Base-by-base conservation (phyloP, 1,284 basidiomycete genomes). In the Schizopora paradoxa region DNA sequence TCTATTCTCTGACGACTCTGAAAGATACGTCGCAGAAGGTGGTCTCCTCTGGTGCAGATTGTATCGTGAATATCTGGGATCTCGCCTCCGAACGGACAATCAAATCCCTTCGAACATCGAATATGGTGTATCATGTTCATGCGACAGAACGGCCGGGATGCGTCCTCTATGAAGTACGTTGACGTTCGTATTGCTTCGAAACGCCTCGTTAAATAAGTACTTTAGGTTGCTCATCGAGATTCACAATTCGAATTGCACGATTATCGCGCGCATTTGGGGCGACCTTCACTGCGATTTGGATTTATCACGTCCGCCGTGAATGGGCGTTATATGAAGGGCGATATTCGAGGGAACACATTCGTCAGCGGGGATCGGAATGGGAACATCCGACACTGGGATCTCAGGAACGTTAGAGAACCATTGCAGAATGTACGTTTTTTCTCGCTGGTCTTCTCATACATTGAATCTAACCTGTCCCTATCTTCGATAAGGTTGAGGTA, bases 221-320 rank as follows among this genome's bases (percentile, higher is more conserved):
- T 28, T 13, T 44, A 75, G 74, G 63, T 76, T 38, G 67, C 66
- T 10, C 72, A 76, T 54, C 62, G 72, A 22, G 75, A 77, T 51
- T 62, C 67, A 23, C 76, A 77, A 51, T 75, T 73, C 47, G 74
- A 78, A 52, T 47, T 76, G 22, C 69, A 66, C 22, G 76, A 77
- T 53, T 62, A 66, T 50, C 64, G 75, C 10, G 41, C 60, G 32
- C 62, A 66, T 6, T 64, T 68, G 13, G 52, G 55, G 27, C 48
- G 51, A 23, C 58, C 68, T 3, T 66, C 66, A 11, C 62, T 66
- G 43, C 60, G 70, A 34, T 77, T 78, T 50, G 74, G 74, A 6
- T 75, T 69, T 51, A 35, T 54, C 11, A 58, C 59, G 13, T 47
- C 51, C 4, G 41, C 16, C 13, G 54, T 61, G 13, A 67, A 70